Conservation (phyloP, 169 alveolate genomes). For the Toxoplasma gondii region DNA sequence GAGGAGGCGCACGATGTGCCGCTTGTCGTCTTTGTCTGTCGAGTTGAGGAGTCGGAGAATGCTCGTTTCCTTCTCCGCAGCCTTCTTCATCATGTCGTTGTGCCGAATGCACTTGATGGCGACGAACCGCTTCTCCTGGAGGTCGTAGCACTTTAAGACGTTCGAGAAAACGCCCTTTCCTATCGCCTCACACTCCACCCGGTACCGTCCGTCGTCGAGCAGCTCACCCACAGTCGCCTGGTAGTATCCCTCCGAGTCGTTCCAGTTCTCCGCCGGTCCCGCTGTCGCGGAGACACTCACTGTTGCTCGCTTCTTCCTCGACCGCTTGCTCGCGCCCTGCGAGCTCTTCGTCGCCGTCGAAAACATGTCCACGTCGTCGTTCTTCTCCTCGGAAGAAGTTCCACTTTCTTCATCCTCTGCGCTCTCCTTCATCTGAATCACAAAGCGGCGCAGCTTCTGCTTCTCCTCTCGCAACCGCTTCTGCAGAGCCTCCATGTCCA, state of each 20-base stretch:
- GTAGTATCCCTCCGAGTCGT: constrained; percentile 69
- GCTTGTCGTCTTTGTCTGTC: constrained; percentile 81
- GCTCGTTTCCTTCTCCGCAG: constrained; percentile 91
- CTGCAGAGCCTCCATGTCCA: constrained; percentile 54
- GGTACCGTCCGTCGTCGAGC: constrained; percentile 82
- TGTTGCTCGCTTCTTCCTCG: not conserved
- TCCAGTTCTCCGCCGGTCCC: constrained; percentile 62
- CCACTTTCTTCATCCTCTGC: constrained; percentile 32
- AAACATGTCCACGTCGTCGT: constrained; percentile 64
- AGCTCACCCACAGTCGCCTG: constrained; percentile 90
- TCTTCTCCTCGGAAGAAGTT: constrained; percentile 9
- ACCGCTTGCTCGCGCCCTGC: not conserved
- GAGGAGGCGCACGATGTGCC: constrained; percentile 85
- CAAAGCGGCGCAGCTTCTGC: constrained; percentile 63
- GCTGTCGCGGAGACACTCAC: not conserved
- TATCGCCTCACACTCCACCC: constrained; percentile 81
- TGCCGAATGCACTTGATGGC: constrained; percentile 67
- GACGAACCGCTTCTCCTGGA: constrained; percentile 28
- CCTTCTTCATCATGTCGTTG: constrained; percentile 91
- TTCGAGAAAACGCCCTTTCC: constrained; percentile 91
- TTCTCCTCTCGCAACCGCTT: constrained; percentile 67
- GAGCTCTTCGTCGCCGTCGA: constrained; percentile 17
- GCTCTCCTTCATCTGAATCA: constrained; percentile 66
- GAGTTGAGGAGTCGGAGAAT: constrained; percentile 82
- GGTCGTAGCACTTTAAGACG: constrained; percentile 66